Evolutionary conservation across 2,329 filamentous ascomycete species (phyloP).

Genomic region (Aspergillus bombycis): DNA sequence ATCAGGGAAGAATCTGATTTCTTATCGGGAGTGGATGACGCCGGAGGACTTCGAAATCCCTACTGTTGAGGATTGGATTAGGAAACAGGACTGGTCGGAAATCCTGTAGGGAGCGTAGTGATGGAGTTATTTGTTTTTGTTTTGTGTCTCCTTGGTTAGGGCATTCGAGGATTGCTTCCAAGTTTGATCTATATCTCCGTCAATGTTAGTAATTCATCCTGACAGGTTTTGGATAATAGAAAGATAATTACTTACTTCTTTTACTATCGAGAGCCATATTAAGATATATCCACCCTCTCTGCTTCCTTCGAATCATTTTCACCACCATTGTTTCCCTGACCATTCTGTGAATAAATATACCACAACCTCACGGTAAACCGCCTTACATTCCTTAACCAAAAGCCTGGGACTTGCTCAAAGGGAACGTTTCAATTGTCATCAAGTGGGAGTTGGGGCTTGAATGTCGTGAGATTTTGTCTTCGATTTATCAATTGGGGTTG

Average conservation of each 20-base stretch:
- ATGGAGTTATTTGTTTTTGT: neutral
- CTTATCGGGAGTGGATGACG: slow-evolving; percentile 13
- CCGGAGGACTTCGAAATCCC: neutral
- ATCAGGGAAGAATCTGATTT: slow-evolving; percentile 8
- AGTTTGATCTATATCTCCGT: neutral
- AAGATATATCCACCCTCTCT: no score
- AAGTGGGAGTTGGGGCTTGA: no score
- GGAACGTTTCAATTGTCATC: no score
- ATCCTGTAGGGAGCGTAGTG: neutral
- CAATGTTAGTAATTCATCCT: neutral
- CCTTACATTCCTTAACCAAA: no score
- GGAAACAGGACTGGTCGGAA: neutral
- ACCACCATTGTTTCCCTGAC: no score
- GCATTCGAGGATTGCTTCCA: neutral
- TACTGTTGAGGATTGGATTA: neutral
- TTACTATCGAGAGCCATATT: no score
- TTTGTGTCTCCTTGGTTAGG: neutral
- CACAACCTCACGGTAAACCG: no score
- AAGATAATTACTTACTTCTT: neutral
- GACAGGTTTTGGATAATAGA: neutral
- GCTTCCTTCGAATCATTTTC: no score
- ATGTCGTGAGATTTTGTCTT: no score
- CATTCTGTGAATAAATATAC: no score
- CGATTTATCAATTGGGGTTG: no score
- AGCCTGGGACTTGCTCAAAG: no score